A percentile compares a stretch with the other conserved stretches of the same genome.
Evolutionary conservation across 2,329 filamentous ascomycete species (phyloP).

Genomic region (Fusarium sp.): DNA sequence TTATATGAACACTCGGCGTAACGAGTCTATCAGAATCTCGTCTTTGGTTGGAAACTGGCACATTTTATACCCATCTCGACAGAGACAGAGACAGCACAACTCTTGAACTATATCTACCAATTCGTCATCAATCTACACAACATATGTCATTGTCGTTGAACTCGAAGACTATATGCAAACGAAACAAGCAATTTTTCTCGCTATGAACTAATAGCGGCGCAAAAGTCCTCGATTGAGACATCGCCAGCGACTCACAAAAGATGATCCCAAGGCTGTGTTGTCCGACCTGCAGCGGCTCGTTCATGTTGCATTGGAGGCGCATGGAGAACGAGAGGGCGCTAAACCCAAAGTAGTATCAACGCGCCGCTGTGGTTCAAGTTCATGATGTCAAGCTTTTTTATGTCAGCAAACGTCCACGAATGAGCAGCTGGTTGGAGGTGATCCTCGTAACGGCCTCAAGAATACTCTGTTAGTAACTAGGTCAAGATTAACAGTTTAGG

Average conservation of each 20-base stretch:
- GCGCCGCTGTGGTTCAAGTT: conserved; percentile 8
- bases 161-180: background rate
- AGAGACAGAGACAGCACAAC: background rate
- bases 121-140: background rate
- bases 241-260: background rate
- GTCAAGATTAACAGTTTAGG: background rate
- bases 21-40: background rate
- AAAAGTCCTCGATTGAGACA: background rate
- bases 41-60: background rate
- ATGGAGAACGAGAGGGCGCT: background rate
- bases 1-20: background rate
- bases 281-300: background rate
- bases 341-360: conserved; percentile 18
- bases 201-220: background rate
- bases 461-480: background rate
- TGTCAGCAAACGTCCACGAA: background rate
- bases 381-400: conserved; percentile 3
- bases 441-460: background rate
- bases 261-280: background rate
- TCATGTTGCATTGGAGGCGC: background rate
- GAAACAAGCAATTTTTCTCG: background rate
- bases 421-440: background rate
- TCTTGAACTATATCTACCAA: background rate
- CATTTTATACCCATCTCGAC: background rate
- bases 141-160: background rate